Percentiles rank a stretch among this genome's conserved stretches.
Evolutionary conservation across 495 filamentous ascomycete species (phyloP).

Genomic region (Podospora pseudocomata): DNA sequence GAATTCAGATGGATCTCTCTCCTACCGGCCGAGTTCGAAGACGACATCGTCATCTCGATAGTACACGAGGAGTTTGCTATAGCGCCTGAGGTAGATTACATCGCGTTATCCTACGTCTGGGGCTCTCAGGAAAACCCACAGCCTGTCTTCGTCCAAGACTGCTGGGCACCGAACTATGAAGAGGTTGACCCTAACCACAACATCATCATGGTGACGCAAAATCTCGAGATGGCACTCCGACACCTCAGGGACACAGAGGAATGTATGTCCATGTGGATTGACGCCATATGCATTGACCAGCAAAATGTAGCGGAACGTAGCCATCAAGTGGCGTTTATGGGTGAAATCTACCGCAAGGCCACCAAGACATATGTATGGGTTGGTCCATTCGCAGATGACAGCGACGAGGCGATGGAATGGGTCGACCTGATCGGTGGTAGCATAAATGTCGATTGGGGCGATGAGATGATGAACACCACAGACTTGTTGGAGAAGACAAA

Average conservation of each 20-base stretch:
- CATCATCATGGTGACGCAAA: not conserved
- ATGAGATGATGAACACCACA: not conserved
- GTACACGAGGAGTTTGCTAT: not conserved
- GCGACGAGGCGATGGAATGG: not conserved
- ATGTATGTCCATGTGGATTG: constrained; percentile 8
- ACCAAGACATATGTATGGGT: not conserved
- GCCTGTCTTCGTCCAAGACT: not conserved
- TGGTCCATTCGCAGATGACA: not conserved
- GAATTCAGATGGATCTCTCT: not conserved
- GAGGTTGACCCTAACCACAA: not conserved
- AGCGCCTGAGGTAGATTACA: not conserved
- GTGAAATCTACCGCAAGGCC: not conserved
- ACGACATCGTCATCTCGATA: not conserved
- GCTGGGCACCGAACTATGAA: not conserved
- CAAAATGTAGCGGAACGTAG: constrained; percentile 4
- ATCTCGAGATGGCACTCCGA: not conserved
- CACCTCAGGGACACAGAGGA: not conserved
- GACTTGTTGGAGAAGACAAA: not conserved
- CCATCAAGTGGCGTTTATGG: constrained; percentile 7
- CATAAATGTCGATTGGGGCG: not conserved
- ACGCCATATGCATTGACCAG: constrained; percentile 15
- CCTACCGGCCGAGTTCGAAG: not conserved
- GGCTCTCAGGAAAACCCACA: not conserved
- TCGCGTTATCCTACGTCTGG: not conserved
- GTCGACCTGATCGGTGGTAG: not conserved